Evolutionary conservation across 192 early-diverging fungal species (phyloP).

Genomic region (Dissophora globulifera): DNA sequence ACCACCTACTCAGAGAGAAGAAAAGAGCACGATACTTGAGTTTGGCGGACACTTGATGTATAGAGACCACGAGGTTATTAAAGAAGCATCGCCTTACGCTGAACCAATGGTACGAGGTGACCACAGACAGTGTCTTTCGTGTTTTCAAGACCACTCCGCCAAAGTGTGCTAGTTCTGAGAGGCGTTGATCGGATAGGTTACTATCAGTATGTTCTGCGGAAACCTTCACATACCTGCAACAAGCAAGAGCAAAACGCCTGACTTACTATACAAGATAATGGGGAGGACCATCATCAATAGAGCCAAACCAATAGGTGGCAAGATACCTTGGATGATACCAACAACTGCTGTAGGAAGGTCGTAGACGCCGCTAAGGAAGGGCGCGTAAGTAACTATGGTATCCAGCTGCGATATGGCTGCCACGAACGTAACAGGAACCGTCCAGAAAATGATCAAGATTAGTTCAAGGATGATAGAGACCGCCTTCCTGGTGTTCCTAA

Average conservation of each 20-base stretch:
- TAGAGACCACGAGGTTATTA: background rate
- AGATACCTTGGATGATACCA: slow-evolving; percentile 76
- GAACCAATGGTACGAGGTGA: slow-evolving; percentile 46
- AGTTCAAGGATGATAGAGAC: slow-evolving; percentile 64
- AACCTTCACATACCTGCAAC: background rate
- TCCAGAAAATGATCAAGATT: slow-evolving; percentile 75
- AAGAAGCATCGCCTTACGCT: slow-evolving; percentile 69
- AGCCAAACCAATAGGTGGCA: slow-evolving; percentile 77
- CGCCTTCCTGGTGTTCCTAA: slow-evolving; percentile 63
- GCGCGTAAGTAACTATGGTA: slow-evolving; percentile 60
- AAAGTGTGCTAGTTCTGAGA: slow-evolving; percentile 57
- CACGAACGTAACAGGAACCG: slow-evolving; percentile 71
- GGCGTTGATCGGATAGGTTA: background rate
- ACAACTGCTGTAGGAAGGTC: slow-evolving; percentile 53
- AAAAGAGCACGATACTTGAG: background rate
- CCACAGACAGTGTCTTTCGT: slow-evolving; percentile 19
- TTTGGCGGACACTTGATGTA: too few species aligned
- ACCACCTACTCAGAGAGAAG: slow-evolving; percentile 59
- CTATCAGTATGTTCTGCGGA: background rate
- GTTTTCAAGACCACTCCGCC: slow-evolving; percentile 25
- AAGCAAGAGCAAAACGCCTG: background rate
- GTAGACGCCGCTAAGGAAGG: slow-evolving; percentile 60
- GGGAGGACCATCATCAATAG: slow-evolving; percentile 77
- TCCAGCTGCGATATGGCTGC: slow-evolving; percentile 65
- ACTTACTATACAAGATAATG: slow-evolving; percentile 67